Percentiles rank a stretch among this genome's conserved stretches.
Conservation (phyloP, 2,329 filamentous ascomycete genomes). For the Neofusicoccum kwambonambiense region DNA sequence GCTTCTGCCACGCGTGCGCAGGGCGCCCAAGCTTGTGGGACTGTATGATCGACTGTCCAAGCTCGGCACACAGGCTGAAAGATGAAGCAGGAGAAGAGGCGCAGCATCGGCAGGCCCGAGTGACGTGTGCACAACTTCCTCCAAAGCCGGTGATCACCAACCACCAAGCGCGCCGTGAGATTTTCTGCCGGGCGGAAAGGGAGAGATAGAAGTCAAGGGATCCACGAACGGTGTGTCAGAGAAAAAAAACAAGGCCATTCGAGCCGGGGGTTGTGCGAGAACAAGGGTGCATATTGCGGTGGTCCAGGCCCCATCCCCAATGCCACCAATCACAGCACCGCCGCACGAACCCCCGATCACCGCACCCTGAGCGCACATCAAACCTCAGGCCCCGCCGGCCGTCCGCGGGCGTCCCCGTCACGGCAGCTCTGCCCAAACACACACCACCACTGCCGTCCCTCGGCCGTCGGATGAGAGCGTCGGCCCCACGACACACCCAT, state of each 20-base stretch:
- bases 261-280: neutral
- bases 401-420: neutral
- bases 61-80: neutral
- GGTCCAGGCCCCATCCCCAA: neutral
- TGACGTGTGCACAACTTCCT: neutral
- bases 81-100: neutral
- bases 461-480: too few relatives aligned
- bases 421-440: neutral
- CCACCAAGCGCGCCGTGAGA: neutral
- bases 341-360: neutral
- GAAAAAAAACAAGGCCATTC: neutral
- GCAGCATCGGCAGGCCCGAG: neutral
- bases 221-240: neutral
- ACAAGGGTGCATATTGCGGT: neutral
- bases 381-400: neutral
- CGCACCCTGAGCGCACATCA: neutral
- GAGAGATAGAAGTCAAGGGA: neutral
- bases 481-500: too few relatives aligned
- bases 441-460: too few relatives aligned
- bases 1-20: neutral
- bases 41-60: neutral
- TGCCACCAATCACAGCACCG: neutral
- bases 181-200: slow-evolving; percentile 2
- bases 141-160: neutral
- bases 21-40: neutral